Base-by-base conservation (phyloP, 495 filamentous ascomycete species). In the Penicillium herquei region DNA sequence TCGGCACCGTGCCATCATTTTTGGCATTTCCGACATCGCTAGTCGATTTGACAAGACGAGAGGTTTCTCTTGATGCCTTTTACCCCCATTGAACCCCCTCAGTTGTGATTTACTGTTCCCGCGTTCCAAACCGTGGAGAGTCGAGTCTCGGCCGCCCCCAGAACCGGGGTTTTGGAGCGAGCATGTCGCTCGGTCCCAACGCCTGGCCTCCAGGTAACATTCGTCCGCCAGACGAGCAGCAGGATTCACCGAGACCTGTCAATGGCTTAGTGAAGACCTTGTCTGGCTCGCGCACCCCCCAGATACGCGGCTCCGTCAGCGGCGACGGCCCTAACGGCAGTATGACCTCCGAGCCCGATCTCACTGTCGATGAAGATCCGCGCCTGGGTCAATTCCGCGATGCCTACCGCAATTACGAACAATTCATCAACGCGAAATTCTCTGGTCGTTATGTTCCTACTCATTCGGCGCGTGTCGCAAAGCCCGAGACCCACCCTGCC, bases 311-410 rank as follows among this genome's bases (percentile, higher is more conserved):
- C 39, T 78, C 77, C 49, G 67, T 74, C 67, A 76, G 75, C 54
- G 70, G 74, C 57, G 78, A 81, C 56, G 75, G 72, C 18, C 67
- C 68, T 58, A 73, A 73, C 61, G 72, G 69, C 53, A 76, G 69
- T 72, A 66, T 69, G 70, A 76, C 68, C 70, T 77, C 69, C 68
- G 76, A 81, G 52, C 73, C 70, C 49, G 80, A 82, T 68, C 69
- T 72, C 49, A 70, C 70, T 51, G 69, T 63, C 57, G 87, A 89
- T 52, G 87, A 90, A 54, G 86, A 90, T 67, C 79, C 83, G 52
- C 78, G 80, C 66, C 72, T 84, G 56, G 79, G 80, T 40, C 64
- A 80, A 57, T 88, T 89, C 61, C 81, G 78, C 56, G 79, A 84
- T 11, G 63, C 86, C 40, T 89, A 82, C 68, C 73, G 64, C 47